Evolutionary conservation across 768 basidiomycete species (phyloP), one percentile per base, ranked within the genome.

Genomic region (Naganishia antarctica): DNA sequence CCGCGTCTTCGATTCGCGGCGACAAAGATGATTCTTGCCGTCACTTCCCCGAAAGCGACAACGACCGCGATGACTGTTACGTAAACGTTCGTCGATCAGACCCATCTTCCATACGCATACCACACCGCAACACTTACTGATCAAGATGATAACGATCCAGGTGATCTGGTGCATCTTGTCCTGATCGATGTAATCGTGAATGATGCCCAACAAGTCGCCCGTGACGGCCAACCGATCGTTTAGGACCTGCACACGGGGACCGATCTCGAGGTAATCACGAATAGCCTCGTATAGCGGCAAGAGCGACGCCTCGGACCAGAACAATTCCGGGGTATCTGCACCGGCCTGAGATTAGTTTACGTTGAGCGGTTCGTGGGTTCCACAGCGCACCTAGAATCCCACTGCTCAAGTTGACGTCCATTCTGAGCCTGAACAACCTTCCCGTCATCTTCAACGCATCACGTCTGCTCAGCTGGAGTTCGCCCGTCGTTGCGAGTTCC

Each of bases 211-310:
- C 75, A 97, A 84, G 79, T 91, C 91, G 69, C 88, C 89, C 15
- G 89, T 88, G 7, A 92, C 88, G 4, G 84, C 86, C 40, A 96
- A 78, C 68, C 90, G 88, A 74, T 94, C 92, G 73, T 93, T 94
- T 68, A 97, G 77, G 12, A 86, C 87, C 73, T 87, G 84, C 31
- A 93, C 91, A 37, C 93, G 78, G 4, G 82, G 84, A 37, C 84
- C 85, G 59, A 96, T 91, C 77, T 97, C 93, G 83, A 96, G 90
- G 73, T 97, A 97, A 70, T 92, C 92, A 63, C 91, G 81, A 49
- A 93, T 91, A 0, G 91, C 91, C 69, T 91, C 90, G 73, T 97
- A 97, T 37, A 97, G 77, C 29, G 85, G 87, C 71, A 88, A 88
- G 70, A 94, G 79, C 68, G 88, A 91, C 12, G 91, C 91, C 73